Evolutionary conservation across 345 rosid species (phyloP), one percentile per base, ranked within the genome.

Genomic region (Linum lewisii): DNA sequence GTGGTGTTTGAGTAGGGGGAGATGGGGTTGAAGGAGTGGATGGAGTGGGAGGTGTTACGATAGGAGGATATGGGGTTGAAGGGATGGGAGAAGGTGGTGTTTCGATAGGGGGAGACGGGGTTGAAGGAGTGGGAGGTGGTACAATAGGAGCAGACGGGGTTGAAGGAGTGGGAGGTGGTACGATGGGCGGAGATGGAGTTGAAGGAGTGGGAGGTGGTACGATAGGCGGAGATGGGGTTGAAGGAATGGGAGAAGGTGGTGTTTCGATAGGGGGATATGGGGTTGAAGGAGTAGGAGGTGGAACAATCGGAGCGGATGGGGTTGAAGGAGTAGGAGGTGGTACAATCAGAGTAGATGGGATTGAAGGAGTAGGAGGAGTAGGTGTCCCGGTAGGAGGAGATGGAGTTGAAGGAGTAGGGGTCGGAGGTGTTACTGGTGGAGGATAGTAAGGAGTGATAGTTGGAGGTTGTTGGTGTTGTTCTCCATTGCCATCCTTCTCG

Each of bases 351-450:
- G 72, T 62, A 20, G 57, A 26, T 19, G 71, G 58, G n/a, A 54
- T 5, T n/a, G 50, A 15, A 50, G n/a, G n/a, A n/a, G n/a, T 32
- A 7, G 61, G 61, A 8, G 37, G n/a, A n/a, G n/a, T n/a, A n/a
- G n/a, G 11, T n/a, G 21, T 6, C 18, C 3, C 7, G 8, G 21
- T 1, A 7, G 53, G n/a, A 0, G 61, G 21, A 7, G 59, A 23
- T 14, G 83, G 69, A 8, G 69, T 36, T 2, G 58, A 44, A 18
- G 75, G 61, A 7, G 68, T 62, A 6, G 32, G 32, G 6, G 32
- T 2, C 2, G 32, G 6, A 2, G 32, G 32, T 26, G 32, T 26
- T 26, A 26, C 32, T 2, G 6, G 2, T 2, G 32, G 32, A 26
- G 32, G 32, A 26, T 2, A 26, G 2, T 26, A n/a, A n/a, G n/a